Conservation (phyloP, 1,139 yeast species). For the Lodderomyces theae region DNA sequence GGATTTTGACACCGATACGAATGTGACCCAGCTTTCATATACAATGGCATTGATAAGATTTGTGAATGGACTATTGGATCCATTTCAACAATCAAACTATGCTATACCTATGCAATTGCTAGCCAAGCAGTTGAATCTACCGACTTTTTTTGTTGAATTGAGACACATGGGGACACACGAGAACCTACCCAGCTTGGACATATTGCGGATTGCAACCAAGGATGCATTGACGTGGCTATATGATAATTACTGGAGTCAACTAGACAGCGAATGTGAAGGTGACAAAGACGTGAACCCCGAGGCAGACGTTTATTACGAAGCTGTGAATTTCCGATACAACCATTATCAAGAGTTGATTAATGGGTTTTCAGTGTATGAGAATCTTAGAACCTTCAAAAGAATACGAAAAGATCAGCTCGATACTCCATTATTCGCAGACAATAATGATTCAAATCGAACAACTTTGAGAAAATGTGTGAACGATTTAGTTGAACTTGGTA, state of each 20-base stretch:
- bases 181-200: slow-evolving; percentile 64
- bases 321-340: slow-evolving; percentile 5
- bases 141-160: slow-evolving; percentile 82
- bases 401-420: slow-evolving; percentile 48
- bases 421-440: slow-evolving; percentile 23
- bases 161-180: slow-evolving; percentile 95
- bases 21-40: slow-evolving; percentile 49
- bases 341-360: slow-evolving; percentile 4
- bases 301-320: slow-evolving; percentile 1
- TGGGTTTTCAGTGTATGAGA: slow-evolving; percentile 12
- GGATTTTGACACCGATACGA: slow-evolving; percentile 20
- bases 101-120: slow-evolving; percentile 78
- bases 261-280: slow-evolving; percentile 23
- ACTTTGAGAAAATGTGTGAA: slow-evolving; percentile 25
- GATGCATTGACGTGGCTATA: slow-evolving; percentile 76
- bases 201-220: slow-evolving; percentile 56
- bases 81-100: slow-evolving; percentile 72
- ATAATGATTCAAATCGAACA: slow-evolving; percentile 21
- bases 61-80: slow-evolving; percentile 90
- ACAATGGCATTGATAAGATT: slow-evolving; percentile 81
- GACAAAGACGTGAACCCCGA: slow-evolving; percentile 10
- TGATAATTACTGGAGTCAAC: slow-evolving; percentile 67
- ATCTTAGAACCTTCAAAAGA: slow-evolving; percentile 31
- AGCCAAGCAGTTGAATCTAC: slow-evolving; percentile 69
- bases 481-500: slow-evolving; percentile 14